These are phyloP conservation scores for Alternaria incomplexa DNA, from an alignment of 2,329 filamentous ascomycete species.

Conservation along the genomic window DNA sequence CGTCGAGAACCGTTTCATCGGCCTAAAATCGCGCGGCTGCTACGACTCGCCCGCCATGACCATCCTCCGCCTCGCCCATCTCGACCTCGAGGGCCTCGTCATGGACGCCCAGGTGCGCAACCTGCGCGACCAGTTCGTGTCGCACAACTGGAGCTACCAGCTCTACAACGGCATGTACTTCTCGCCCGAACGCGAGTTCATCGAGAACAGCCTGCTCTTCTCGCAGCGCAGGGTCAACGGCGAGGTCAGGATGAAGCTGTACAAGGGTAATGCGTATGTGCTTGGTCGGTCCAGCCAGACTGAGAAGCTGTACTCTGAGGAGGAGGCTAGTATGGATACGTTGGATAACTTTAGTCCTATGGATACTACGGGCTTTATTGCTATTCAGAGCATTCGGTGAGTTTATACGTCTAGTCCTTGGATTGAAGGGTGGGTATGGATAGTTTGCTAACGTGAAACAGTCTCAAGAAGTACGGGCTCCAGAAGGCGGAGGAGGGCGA, in stretches of 20 bases:
- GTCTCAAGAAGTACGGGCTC: constrained; percentile 52
- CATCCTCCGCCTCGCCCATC: constrained; percentile 61
- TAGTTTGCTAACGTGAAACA: neutral
- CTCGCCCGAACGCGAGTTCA: constrained; percentile 73
- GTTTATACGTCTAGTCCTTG: neutral
- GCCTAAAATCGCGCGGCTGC: constrained; percentile 79
- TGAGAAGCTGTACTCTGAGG: constrained; percentile 72
- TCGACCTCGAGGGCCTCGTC: constrained; percentile 70
- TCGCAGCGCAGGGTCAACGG: constrained; percentile 50
- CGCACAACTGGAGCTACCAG: constrained; percentile 53
- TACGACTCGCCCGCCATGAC: constrained; percentile 66
- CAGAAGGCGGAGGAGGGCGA: constrained; percentile 47
- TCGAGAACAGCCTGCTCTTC: constrained; percentile 63
- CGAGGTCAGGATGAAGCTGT: constrained; percentile 66
- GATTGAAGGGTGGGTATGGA: no score
- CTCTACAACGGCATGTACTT: constrained; percentile 71
- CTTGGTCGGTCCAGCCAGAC: constrained; percentile 66
- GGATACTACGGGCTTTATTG: constrained; percentile 73
- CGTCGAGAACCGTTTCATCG: constrained; percentile 81
- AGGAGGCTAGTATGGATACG: constrained; percentile 73
- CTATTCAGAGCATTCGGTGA: constrained; percentile 67
- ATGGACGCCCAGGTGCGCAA: constrained; percentile 72
- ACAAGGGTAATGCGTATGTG: constrained; percentile 70
- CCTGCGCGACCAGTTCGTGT: constrained; percentile 74
- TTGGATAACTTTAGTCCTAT: constrained; percentile 70